Evolutionary conservation across 31 red algal species (phyloP), one percentile per base, ranked within the genome.

Genomic region (Odonthalia washingtoniensis): DNA sequence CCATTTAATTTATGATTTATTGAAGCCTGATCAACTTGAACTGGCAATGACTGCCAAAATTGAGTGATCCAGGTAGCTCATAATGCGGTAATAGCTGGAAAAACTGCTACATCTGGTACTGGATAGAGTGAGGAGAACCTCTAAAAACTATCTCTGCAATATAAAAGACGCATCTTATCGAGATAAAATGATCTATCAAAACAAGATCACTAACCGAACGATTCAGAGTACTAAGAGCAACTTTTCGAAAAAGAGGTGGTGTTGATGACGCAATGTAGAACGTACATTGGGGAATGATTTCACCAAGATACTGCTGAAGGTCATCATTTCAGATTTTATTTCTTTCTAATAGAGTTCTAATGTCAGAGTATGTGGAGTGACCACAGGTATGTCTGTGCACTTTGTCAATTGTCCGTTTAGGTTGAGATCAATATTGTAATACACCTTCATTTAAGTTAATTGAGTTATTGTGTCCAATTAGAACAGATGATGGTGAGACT

Each of bases 281-380:
- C 12, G 49, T 14, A 57, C 49, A 57, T 14, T 57, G 27, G 36
- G 45, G 0, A 0, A 85, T 3, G 24, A 26, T 40, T 53, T 72
- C 0, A 17, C 0, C 37, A 9, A 57, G 9, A 9, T 14, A 14
- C 49, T 57, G 9, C 49, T 57, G 9, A 57, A 57, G 12, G 21
- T 57, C 49, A 57, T 57, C 49, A 57, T 57, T 14, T 14, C 49
- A 57, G 49, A 57, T 57, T 24, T 30, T 60, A 57, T 86, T 86
- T 0, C 69, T 5, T 42, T 83, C 21, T 44, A 83, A 38, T 26
- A 40, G 26, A 31, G 63, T 0, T 0, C 40, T 30, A 4, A 70
- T 68, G n/a, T n/a, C n/a, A n/a, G n/a, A n/a, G n/a, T n/a, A n/a
- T n/a, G n/a, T n/a, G n/a, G n/a, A n/a, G n/a, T n/a, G n/a, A n/a